Conservation (phyloP, 306 rosid species). For the Glycine soja region DNA sequence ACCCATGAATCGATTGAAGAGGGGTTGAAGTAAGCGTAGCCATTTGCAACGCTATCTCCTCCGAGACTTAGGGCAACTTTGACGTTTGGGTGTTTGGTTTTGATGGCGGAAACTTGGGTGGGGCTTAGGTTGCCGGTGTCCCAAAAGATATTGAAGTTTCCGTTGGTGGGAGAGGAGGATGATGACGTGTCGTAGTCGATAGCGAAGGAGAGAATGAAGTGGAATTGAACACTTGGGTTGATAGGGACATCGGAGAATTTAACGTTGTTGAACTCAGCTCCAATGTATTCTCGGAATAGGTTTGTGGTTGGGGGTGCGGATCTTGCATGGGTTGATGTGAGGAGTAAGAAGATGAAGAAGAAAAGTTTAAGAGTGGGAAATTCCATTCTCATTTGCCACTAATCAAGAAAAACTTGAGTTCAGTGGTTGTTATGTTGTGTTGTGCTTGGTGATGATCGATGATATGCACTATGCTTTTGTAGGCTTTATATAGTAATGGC, state of each 20-base stretch:
- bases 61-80: conserved; percentile 79
- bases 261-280: conserved; percentile 73
- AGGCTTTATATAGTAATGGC: not conserved
- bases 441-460: not conserved
- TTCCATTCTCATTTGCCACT: not conserved
- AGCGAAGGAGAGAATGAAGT: conserved; percentile 83
- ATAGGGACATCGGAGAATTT: conserved; percentile 74
- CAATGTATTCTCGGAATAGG: conserved; percentile 79
- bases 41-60: conserved; percentile 58
- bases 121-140: conserved; percentile 69
- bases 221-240: conserved; percentile 65
- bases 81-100: conserved; percentile 63
- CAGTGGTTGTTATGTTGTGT: not conserved
- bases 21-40: conserved; percentile 60
- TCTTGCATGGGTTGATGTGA: too few relatives aligned
- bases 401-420: not conserved
- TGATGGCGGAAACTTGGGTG: conserved; percentile 69
- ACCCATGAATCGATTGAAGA: conserved; percentile 77
- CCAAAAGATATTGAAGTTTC: conserved; percentile 77
- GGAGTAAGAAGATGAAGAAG: too few relatives aligned
- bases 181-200: conserved; percentile 73
- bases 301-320: conserved; percentile 42
- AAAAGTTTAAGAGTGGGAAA: too few relatives aligned
- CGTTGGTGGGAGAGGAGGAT: conserved; percentile 69
- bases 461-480: not conserved